A percentile compares a stretch with the other conserved stretches of the same genome.
phyloP scores from a whole-genome alignment of 805 yeast species.

The Wickerhamomyces silvicola region DNA sequence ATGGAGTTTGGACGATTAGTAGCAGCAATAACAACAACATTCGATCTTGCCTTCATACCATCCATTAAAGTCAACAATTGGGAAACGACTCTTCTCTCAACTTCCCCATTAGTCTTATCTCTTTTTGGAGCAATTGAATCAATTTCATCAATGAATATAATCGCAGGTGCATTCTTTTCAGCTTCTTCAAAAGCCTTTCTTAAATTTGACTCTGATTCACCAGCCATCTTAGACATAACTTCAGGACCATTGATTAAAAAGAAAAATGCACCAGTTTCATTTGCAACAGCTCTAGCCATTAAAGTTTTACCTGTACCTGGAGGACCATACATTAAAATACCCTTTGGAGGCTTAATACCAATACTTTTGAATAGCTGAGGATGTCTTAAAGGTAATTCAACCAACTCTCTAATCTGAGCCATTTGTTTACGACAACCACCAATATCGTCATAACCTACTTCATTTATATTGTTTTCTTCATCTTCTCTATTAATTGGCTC shows the following conservation, averaged over 20 bases:
- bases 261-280: constrained; percentile 98
- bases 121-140: constrained; percentile 99
- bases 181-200: constrained; percentile 99
- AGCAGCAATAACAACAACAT: constrained; percentile 97
- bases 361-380: constrained; percentile 96
- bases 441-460: constrained; percentile 97
- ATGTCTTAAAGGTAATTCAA: constrained; percentile 95
- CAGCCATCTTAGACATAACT: constrained; percentile 99
- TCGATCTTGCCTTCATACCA: constrained; percentile 99
- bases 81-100: constrained; percentile 98
- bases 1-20: constrained; percentile 73
- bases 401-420: constrained; percentile 99
- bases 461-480: constrained; percentile 93
- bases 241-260: constrained; percentile 98
- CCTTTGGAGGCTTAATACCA: constrained; percentile 98
- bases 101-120: constrained; percentile 99
- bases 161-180: constrained; percentile 96
- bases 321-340: constrained; percentile 97
- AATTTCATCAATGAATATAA: constrained; percentile 96
- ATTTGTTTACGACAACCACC: constrained; percentile 99
- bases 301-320: constrained; percentile 99
- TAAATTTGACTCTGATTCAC: constrained; percentile 95
- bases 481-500: constrained; percentile 98
- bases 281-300: constrained; percentile 99
- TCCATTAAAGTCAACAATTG: constrained; percentile 97